A percentile compares a stretch with the other conserved stretches of the same genome.
phyloP scores from a whole-genome alignment of 352 stramenopile genomes.

The Globisporangium carolinianum region DNA sequence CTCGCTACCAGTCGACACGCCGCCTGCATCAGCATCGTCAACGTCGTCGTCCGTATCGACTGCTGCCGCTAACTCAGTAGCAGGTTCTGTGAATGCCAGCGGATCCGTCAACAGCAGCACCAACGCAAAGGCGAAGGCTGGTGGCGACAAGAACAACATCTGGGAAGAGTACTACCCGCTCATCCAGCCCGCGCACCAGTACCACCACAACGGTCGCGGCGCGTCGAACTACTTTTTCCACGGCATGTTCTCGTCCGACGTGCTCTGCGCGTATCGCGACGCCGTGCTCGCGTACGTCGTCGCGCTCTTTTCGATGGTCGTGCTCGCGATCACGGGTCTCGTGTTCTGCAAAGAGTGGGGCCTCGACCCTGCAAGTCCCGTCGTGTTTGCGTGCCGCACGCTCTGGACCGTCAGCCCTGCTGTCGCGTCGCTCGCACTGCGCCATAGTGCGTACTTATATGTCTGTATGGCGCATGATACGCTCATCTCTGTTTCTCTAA shows the following conservation, averaged over 20 bases:
- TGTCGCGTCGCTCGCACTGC: slow-evolving; percentile 62
- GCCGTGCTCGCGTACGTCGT: slow-evolving; percentile 78
- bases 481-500: slow-evolving; percentile 3
- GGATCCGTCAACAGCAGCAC: not conserved
- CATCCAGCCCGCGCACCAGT: slow-evolving; percentile 75
- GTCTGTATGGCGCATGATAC: slow-evolving; percentile 3
- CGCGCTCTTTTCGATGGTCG: slow-evolving; percentile 68
- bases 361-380: slow-evolving; percentile 33
- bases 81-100: not conserved
- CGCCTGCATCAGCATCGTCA: not conserved
- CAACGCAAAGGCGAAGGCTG: not conserved
- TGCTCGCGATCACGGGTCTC: slow-evolving; percentile 72
- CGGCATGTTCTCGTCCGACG: slow-evolving; percentile 83
- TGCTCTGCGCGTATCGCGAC: slow-evolving; percentile 78
- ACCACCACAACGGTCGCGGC: slow-evolving; percentile 64
- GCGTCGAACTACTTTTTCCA: slow-evolving; percentile 86
- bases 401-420: slow-evolving; percentile 73
- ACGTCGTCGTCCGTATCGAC: not conserved
- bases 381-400: slow-evolving; percentile 47
- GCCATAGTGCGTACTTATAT: slow-evolving; percentile 16
- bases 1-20: slow-evolving; percentile 1
- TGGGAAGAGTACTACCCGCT: slow-evolving; percentile 88
- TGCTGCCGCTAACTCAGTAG: no score
- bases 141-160: slow-evolving; percentile 42
- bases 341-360: slow-evolving; percentile 84